Evolutionary conservation across 352 stramenopile species (phyloP).

Genomic region (Phytophthora meadii): DNA sequence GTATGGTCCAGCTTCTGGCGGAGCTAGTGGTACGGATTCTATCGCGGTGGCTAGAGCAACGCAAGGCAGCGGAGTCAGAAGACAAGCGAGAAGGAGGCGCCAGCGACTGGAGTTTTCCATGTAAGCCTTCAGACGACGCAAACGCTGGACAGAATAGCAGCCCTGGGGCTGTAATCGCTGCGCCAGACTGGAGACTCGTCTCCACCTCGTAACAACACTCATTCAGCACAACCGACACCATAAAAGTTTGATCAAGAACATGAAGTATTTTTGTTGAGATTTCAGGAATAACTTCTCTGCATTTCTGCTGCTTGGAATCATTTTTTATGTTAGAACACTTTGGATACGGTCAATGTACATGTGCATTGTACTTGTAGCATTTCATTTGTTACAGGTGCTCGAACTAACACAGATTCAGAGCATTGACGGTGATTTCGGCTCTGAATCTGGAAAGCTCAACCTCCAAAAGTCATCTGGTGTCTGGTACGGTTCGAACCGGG

Average conservation of each 20-base stretch:
- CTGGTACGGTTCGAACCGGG: conserved; percentile 73
- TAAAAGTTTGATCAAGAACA: no score
- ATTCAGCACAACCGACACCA: not conserved
- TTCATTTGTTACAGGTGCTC: no score
- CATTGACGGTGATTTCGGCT: conserved; percentile 17
- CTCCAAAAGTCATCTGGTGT: conserved; percentile 90
- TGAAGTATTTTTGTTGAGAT: no score
- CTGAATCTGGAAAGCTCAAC: conserved; percentile 80
- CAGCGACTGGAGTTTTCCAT: not conserved
- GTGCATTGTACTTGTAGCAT: no score
- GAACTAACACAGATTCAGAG: not conserved
- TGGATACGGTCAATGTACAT: no score
- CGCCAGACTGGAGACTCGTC: conserved; percentile 1
- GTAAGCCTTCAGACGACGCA: conserved; percentile 22
- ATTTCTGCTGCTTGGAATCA: no score
- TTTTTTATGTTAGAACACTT: no score
- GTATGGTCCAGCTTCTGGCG: conserved; percentile 4
- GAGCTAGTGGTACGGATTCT: conserved; percentile 9
- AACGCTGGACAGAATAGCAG: conserved; percentile 29
- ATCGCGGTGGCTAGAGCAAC: conserved; percentile 6
- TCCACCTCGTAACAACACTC: not conserved
- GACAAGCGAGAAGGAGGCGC: conserved; percentile 3
- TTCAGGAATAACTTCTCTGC: no score
- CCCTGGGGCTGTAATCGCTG: conserved; percentile 31
- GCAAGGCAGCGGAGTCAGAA: conserved; percentile 23